Base-by-base conservation (phyloP, 345 rosid species). In the Tarenaya hassleriana region DNA sequence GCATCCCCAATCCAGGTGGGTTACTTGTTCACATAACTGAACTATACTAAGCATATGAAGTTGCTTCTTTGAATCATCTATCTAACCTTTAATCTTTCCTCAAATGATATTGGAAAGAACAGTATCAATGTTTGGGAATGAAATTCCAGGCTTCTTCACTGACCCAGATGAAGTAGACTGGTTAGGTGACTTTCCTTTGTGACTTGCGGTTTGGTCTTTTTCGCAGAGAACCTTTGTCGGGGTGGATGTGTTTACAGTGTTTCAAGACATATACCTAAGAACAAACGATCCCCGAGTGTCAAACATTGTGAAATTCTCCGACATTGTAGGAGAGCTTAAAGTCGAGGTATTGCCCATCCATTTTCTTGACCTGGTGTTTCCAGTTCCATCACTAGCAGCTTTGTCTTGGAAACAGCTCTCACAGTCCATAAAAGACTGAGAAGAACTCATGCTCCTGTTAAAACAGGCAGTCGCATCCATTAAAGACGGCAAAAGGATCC, bases 141-240 rank as follows among this genome's bases (percentile, higher is more conserved):
- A n/a, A n/a, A n/a, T n/a, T n/a, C n/a, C n/a, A n/a, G n/a, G n/a
- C n/a, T n/a, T n/a, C n/a, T n/a, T 10, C 41, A 10, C 11, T 37
- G 11, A 37, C 29, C n/a, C 8, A 8, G 41, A 10, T 37, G n/a
- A 10, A 37, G 15, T 10, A 2, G 41, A 10, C 41, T 8, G 11
- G 15, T 10, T 37, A 8, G 41, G 3, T 37, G 41, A 2, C 3
- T 37, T 37, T 37, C 11, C 8, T 1, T 8, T 37, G 29, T 24
- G 5, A 24, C 29, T 24, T 24, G 5, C 29, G 8, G 41, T 37
- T 37, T 37, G 41, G 13, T 40, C 29, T 67, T 10, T 60, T 9
- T 75, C n/a, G 75, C 69, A 91, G 98, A 79, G 95, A 66, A 91
- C 98, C 27, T 87, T 91, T 73, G 95, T 89, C 33, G 96, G 98